Evolutionary conservation across 805 yeast species (phyloP).

Genomic region (Komagataella kurtzmanii): DNA sequence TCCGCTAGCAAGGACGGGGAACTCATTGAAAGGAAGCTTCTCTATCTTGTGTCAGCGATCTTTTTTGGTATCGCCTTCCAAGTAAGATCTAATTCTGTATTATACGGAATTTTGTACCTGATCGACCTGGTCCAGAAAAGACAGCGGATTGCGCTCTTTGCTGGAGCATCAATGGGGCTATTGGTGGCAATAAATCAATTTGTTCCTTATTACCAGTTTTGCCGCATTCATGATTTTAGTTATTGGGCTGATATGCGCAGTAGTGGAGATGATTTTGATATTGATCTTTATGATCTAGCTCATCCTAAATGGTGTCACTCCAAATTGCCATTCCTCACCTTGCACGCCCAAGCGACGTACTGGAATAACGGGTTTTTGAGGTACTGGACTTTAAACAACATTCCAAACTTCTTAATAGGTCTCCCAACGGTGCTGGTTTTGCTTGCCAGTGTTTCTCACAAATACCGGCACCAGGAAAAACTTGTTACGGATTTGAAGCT

Average conservation of each 20-base stretch:
- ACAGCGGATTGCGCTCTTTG: conserved; percentile 20
- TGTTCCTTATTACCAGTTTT: conserved; percentile 42
- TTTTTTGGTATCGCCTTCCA: conserved; percentile 43
- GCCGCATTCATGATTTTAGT: conserved; percentile 21
- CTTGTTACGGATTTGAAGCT: conserved; percentile 24
- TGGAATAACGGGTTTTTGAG: conserved; percentile 77
- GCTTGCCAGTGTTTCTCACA: conserved; percentile 23
- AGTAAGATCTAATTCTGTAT: conserved; percentile 63
- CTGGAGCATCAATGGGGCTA: conserved; percentile 43
- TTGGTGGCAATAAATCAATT: conserved; percentile 33
- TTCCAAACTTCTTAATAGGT: conserved; percentile 74
- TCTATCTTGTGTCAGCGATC: conserved; percentile 34
- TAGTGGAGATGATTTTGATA: not conserved
- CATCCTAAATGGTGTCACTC: conserved; percentile 54
- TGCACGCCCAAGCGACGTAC: conserved; percentile 63
- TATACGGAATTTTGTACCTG: conserved; percentile 57
- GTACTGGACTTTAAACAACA: conserved; percentile 74
- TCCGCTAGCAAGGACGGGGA: not conserved
- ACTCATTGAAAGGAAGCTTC: conserved; percentile 1
- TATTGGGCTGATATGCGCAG: not conserved
- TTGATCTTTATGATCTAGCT: conserved; percentile 22
- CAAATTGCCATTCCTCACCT: conserved; percentile 43
- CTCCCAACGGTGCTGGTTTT: conserved; percentile 38
- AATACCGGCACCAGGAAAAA: conserved; percentile 6
- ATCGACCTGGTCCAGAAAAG: conserved; percentile 30